Percentiles rank a stretch among this genome's conserved stretches.
Conservation (phyloP, 768 basidiomycete genomes). For the Podaxis sp. region DNA sequence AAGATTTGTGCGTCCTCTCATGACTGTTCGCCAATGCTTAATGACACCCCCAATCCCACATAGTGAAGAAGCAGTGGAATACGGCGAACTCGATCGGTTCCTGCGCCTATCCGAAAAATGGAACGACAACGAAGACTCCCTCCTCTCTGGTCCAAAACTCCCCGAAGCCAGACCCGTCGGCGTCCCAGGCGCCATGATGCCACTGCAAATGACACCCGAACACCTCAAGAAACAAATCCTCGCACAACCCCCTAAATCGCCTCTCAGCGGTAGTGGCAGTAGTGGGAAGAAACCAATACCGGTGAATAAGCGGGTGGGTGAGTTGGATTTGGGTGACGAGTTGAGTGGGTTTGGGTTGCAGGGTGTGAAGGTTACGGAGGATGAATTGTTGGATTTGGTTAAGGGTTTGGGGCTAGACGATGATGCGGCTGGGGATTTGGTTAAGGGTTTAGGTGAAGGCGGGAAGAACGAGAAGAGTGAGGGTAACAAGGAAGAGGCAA, state of each 20-base stretch:
- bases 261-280: conserved; percentile 32
- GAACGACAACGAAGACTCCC: conserved; percentile 52
- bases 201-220: conserved; percentile 78
- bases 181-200: conserved; percentile 73
- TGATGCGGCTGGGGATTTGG: conserved; percentile 73
- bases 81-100: conserved; percentile 64
- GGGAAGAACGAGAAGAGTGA: conserved; percentile 9
- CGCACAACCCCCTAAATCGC: conserved; percentile 38
- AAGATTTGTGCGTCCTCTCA: conserved; percentile 57
- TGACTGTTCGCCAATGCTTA: background rate
- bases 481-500: background rate
- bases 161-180: conserved; percentile 62
- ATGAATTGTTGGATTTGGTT: conserved; percentile 67
- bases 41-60: background rate
- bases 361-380: conserved; percentile 72
- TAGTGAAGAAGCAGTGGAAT: conserved; percentile 86
- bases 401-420: conserved; percentile 72
- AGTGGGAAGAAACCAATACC: conserved; percentile 26
- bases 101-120: conserved; percentile 71
- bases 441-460: conserved; percentile 49
- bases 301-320: conserved; percentile 50
- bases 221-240: conserved; percentile 57
- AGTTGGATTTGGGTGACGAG: conserved; percentile 64
- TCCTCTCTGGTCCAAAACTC: conserved; percentile 24
- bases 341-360: conserved; percentile 69